Evolutionary conservation across 208 protist genomes (phyloP).

Genomic region (Borovskyia barvae): DNA sequence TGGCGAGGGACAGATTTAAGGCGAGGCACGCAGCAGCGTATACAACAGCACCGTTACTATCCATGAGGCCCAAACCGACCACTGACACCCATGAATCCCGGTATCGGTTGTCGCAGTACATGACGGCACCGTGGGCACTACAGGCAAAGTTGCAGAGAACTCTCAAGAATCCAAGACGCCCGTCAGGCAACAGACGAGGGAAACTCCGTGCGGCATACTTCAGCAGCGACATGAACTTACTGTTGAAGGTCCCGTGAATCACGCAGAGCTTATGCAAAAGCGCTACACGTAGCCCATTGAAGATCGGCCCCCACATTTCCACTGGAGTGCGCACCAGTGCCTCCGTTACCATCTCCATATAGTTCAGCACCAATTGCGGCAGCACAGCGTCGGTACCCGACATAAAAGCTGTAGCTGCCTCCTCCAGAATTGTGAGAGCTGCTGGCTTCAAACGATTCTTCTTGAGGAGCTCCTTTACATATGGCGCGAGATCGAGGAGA

Average conservation of each 20-base stretch:
- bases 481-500: slow-evolving; percentile 42
- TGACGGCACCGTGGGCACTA: slow-evolving; percentile 46
- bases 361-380: slow-evolving; percentile 29
- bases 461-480: slow-evolving; percentile 35
- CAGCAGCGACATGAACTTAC: slow-evolving; percentile 41
- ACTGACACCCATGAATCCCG: slow-evolving; percentile 49
- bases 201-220: slow-evolving; percentile 51
- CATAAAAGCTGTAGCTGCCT: slow-evolving; percentile 23
- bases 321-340: slow-evolving; percentile 40
- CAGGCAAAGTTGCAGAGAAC: slow-evolving; percentile 73
- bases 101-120: slow-evolving; percentile 41
- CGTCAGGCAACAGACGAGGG: slow-evolving; percentile 48
- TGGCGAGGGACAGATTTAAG: slow-evolving; percentile 52
- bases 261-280: slow-evolving; percentile 64
- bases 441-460: slow-evolving; percentile 24
- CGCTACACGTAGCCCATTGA: slow-evolving; percentile 69
- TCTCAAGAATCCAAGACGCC: slow-evolving; percentile 58
- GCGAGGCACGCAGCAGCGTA: slow-evolving; percentile 78
- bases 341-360: slow-evolving; percentile 44
- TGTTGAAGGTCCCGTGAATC: slow-evolving; percentile 44
- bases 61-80: slow-evolving; percentile 62
- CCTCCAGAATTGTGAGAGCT: slow-evolving; percentile 19
- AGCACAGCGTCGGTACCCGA: slow-evolving; percentile 35
- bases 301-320: slow-evolving; percentile 62
- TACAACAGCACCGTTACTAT: slow-evolving; percentile 43